Evolutionary conservation across 1,284 basidiomycete genomes (phyloP), one percentile per base, ranked within the genome.

Genomic region (Ustilago sp.): DNA sequence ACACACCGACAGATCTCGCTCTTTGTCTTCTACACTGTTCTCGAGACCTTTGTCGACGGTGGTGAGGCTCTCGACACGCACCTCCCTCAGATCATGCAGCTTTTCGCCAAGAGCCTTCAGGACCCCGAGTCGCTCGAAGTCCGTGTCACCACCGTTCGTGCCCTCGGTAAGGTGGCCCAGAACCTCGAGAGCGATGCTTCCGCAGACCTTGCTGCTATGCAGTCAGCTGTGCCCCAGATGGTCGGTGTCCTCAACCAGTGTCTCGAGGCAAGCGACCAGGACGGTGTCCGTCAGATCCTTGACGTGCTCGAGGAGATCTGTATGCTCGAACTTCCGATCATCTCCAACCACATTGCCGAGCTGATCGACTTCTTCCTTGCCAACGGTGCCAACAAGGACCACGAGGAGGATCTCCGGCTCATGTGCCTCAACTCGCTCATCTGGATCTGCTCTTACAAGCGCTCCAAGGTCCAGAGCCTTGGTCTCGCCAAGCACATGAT

Each of bases 221-320:
- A 98, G 89, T 88, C 88, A 15, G 90, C 97, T 57, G 90, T 99
- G 48, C 94, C 95, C 41, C 89, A 89, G 54, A 97, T 99, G 90
- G 93, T 99, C 65, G 89, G 90, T 69, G 95, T 98, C 55, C 91
- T 98, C 54, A 92, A 93, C 45, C 92, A 95, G 86, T 91, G 91
- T 62, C 90, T 99, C n/a, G 93, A 93, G 83, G 87, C 90, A 51
- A 90, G 89, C 51, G 92, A 98, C 85, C 93, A 94, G 84, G 89
- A 90, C 51, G 92, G 91, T 70, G 93, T 93, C 63, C 92, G 95
- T 74, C 92, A 96, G 83, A 89, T 95, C 38, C 97, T 98, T 83
- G 97, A 99, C 84, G 94, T 98, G 31, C 90, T 99, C 76, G 97
- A 99, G 89, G 96, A 94, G 1, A 91, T 99, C 63, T 90, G 98